Conservation (phyloP, 306 rosid species). For the Corylus heterophylla region DNA sequence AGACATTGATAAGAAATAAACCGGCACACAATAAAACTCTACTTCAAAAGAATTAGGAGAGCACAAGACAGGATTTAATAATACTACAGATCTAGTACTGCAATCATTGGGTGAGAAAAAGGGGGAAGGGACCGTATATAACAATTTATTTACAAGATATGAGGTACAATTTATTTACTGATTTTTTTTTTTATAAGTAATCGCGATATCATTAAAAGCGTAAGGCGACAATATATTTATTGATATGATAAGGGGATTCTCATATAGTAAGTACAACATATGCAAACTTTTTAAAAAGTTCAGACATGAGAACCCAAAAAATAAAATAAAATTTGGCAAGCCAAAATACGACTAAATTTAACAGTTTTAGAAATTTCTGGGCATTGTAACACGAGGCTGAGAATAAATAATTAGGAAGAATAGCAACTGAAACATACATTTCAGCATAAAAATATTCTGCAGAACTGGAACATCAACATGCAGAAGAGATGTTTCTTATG, state of each 20-base stretch:
- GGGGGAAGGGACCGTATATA: background rate
- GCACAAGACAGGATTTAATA: background rate
- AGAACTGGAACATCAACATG: background rate
- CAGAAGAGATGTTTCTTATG: background rate
- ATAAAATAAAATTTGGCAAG: background rate
- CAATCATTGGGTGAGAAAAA: background rate
- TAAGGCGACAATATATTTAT: background rate
- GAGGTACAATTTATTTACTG: background rate
- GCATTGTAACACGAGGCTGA: background rate
- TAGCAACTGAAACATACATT: background rate
- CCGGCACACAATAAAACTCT: background rate
- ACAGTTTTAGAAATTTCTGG: background rate
- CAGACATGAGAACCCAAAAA: background rate
- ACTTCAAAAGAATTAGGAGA: background rate
- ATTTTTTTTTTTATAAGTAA: no score
- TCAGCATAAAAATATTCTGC: background rate
- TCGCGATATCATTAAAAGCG: no score
- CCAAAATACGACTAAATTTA: background rate
- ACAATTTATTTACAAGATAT: background rate
- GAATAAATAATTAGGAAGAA: background rate
- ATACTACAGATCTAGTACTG: background rate
- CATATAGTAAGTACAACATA: background rate
- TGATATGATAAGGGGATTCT: background rate
- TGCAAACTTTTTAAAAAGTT: background rate
- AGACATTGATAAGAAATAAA: background rate